Conservation (phyloP, 345 rosid genomes). For the Murraya paniculata region DNA sequence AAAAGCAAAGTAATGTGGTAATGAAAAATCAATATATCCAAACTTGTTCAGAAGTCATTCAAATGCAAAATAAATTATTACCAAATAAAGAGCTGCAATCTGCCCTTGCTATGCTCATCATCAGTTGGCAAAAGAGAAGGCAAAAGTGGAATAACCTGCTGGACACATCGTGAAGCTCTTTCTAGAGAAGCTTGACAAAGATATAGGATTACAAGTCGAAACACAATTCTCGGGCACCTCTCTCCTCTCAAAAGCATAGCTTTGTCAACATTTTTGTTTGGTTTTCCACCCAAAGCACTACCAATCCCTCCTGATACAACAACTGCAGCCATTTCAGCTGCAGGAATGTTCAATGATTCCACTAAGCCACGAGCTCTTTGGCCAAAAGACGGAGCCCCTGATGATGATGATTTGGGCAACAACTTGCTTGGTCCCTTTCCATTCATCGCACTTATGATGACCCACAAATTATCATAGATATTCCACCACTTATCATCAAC, state of each 20-base stretch:
- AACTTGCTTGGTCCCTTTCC: constrained; percentile 80
- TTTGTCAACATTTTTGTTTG: constrained; percentile 73
- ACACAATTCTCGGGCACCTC: constrained; percentile 85
- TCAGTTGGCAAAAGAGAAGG: constrained; percentile 72
- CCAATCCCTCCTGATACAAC: constrained; percentile 96
- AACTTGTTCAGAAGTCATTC: neutral
- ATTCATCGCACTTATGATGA: constrained; percentile 67
- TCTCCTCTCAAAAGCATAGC: constrained; percentile 96
- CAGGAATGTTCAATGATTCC: constrained; percentile 93
- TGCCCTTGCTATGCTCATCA: constrained; percentile 89
- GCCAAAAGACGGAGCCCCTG: constrained; percentile 73
- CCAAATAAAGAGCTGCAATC: constrained; percentile 91
- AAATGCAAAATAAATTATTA: constrained; percentile 22
- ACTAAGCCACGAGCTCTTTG: constrained; percentile 97
- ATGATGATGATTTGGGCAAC: constrained; percentile 48
- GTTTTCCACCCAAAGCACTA: constrained; percentile 81
- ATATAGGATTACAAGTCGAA: constrained; percentile 77
- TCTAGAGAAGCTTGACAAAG: constrained; percentile 79
- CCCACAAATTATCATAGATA: constrained; percentile 85
- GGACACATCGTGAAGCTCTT: constrained; percentile 85
- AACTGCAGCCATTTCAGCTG: constrained; percentile 98
- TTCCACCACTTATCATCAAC: constrained; percentile 78
- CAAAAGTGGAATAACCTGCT: constrained; percentile 73
- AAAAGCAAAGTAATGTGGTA: neutral
- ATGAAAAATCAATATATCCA: neutral